Base-by-base conservation (phyloP, 805 yeast species). In the Wickerhamomyces sydowiorum region DNA sequence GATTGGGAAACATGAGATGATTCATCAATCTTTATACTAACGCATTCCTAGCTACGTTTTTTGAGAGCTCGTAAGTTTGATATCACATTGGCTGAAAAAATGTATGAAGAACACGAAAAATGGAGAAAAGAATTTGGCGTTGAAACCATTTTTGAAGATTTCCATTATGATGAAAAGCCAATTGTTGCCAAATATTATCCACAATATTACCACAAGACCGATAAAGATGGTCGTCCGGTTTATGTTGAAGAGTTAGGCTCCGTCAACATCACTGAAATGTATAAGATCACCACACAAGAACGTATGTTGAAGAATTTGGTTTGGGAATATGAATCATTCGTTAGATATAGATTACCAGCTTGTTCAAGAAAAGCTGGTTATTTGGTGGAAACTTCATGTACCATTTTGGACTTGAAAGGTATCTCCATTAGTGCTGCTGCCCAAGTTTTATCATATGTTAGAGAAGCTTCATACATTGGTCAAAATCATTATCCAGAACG, bases 401-500 rank as follows among this genome's bases (percentile, higher is more conserved):
- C 98, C 30, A 86, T 93, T 54, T 70, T 93, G 72, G 99, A 93
- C 62, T 75, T 93, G 62, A 93, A 93, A 69, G 97, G 97, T 27
- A 89, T 91, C 43, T 86, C 96, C 21, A 72, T 93, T 45, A 70
- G 84, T 20, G 68, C 93, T 37, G 96, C 95, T 21, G 80, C 82
- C 49, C 87, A 83, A 61, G 99, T 93, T 34, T 72, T 88, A 50
- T 72, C 82, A 12, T 93, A 89, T 65, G 95, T 93, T 42, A 81
- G 82, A 62, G 97, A 90, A 66, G 96, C 99, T 9, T 86, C 96
- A 13, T 70, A 76, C 57, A 87, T 93, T 56, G 96, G 98, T 45
- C 99, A 93, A 72, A 87, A 93, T 69, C 91, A 86, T 68, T 93
- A 93, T 64, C 99, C 99, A 14, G 99, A 93, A 73, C 85, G 98